Base-by-base conservation (phyloP, 1,284 basidiomycete genomes). In the Heterobasidion parviporum region DNA sequence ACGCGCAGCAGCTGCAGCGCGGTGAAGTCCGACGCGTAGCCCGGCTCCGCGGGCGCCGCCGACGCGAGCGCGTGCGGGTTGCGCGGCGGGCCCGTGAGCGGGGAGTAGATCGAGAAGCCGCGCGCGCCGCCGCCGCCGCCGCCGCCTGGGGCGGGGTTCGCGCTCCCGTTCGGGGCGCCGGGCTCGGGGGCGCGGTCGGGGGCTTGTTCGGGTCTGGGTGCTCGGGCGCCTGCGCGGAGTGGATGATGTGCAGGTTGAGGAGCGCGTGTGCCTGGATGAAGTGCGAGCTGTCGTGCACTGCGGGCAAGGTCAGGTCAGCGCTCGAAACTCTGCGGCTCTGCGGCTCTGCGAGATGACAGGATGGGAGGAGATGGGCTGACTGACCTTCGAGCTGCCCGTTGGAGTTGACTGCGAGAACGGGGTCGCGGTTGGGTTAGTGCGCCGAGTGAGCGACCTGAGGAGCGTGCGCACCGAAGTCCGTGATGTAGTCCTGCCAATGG, bases 401-500 rank as follows among this genome's bases (percentile, higher is more conserved):
- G 6, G 67, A 56, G 50, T 73, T 73, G 9, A 70, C 72, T 73
- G 34, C 8, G 43, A 16, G 33, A 18, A 36, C 6, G 34, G 26
- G 26, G 18, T 5, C 10, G 35, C 36, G 3, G 41, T 20, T 49
- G 8, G 26, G 32, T 20, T 15, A 14, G 43, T 14, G 12, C 1
- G 43, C 43, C 14, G 43, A 44, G 1, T 2, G 16, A 14, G 26
- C 26, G 26, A 26, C 26, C 26, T 26, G 26, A 0, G 26, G 26
- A 26, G 26, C 26, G 26, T 26, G 60, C 69, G 62, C 56, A 73
- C 87, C 71, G 66, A 82, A 90, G 62, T 91, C 89, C 0, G 80
- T 80, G 59, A 87, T 71, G 66, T 83, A 91, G 63, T 91, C 89
- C 49, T 83, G 77, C 80, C 89, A 87, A 66, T 92, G 89, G 1